These are phyloP conservation scores for Somion occarium DNA, from an alignment of 1,284 basidiomycete species.

Conservation along the genomic window DNA sequence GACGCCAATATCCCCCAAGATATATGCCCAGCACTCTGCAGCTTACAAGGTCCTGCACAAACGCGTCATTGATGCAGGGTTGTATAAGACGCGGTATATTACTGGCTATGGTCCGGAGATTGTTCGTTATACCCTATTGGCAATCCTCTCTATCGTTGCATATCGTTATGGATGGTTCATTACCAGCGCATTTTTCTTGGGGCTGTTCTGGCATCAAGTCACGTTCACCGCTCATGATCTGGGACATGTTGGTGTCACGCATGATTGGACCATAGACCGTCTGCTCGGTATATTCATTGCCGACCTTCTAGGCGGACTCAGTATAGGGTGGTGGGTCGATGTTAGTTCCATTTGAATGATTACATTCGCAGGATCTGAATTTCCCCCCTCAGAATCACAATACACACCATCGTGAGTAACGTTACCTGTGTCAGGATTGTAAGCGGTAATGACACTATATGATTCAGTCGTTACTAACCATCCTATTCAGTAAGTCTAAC, in stretches of 20 bases:
- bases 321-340: conserved; percentile 97
- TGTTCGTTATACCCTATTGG: conserved; percentile 70
- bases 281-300: conserved; percentile 80
- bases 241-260: conserved; percentile 92
- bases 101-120: conserved; percentile 91
- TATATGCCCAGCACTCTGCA: conserved; percentile 68
- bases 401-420: conserved; percentile 82
- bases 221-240: conserved; percentile 93
- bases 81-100: conserved; percentile 82
- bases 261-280: conserved; percentile 81
- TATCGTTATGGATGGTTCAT: conserved; percentile 66
- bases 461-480: conserved; percentile 89
- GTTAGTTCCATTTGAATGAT: conserved; percentile 45
- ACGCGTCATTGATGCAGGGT: conserved; percentile 72
- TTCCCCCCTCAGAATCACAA: conserved; percentile 81
- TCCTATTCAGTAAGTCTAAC: conserved; percentile 90
- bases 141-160: conserved; percentile 52
- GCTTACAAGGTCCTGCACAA: conserved; percentile 83
- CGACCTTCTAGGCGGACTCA: conserved; percentile 88
- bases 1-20: conserved; percentile 48
- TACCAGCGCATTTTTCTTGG: conserved; percentile 75
- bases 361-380: conserved; percentile 6
- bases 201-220: conserved; percentile 92
- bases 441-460: conserved; percentile 6
- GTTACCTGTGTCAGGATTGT: conserved; percentile 4